These are phyloP conservation scores for Diaporthe sp. DNA, from an alignment of 2,329 filamentous ascomycete genomes.

Conservation along the genomic window DNA sequence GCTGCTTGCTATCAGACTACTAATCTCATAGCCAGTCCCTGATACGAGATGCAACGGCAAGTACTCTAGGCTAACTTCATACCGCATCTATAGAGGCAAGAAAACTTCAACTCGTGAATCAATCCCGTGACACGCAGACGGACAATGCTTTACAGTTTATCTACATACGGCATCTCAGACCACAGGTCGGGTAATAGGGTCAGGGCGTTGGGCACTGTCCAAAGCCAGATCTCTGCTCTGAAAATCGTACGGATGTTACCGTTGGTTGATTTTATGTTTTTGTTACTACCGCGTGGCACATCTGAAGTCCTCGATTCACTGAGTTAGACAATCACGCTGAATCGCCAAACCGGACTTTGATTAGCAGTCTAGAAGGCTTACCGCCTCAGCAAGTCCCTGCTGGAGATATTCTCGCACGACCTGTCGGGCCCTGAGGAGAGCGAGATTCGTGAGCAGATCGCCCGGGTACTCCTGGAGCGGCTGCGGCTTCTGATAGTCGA, in stretches of 20 bases:
- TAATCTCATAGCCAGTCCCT: neutral
- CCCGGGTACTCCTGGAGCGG: constrained; percentile 88
- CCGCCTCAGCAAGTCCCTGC: constrained; percentile 82
- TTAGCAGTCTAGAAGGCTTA: neutral
- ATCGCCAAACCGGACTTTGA: neutral
- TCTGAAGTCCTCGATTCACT: neutral
- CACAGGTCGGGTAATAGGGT: too few species aligned
- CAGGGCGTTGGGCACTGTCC: neutral
- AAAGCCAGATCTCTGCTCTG: neutral
- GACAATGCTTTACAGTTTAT: neutral
- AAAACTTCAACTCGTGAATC: neutral
- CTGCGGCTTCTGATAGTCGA: constrained; percentile 75
- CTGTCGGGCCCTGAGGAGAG: constrained; percentile 79
- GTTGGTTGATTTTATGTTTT: neutral
- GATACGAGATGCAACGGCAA: neutral
- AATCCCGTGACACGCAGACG: neutral
- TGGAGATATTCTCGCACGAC: constrained; percentile 87
- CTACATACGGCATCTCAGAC: too few species aligned
- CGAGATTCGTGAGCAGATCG: constrained; percentile 91
- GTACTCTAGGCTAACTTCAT: too few species aligned
- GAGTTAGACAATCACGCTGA: neutral
- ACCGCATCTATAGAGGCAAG: neutral
- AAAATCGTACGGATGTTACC: too few species aligned
- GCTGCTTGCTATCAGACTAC: neutral
- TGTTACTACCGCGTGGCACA: neutral